Base-by-base conservation (phyloP, 257 asterid genomes). In the Petunia secreta region DNA sequence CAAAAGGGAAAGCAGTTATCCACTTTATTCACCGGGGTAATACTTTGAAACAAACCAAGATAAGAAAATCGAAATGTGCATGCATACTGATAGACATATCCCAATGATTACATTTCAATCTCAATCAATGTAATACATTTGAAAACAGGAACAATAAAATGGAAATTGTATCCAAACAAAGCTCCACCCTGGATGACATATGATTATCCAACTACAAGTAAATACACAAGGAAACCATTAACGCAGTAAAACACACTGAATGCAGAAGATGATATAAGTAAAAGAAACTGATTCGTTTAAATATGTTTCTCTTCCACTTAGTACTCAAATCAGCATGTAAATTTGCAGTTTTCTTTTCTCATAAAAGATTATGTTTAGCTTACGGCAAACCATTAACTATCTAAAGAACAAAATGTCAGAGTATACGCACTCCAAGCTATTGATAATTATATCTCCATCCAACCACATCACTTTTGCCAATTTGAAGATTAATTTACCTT, bases 41-140 rank as follows among this genome's bases (percentile, higher is more conserved):
- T 34, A 71, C 60, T 73, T 73, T 50, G 77, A 71, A 73, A 73
- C 13, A 71, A 43, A 48, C 0, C 62, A 73, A 73, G 77, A 60
- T 73, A 73, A 34, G 62, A 34, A 73, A 50, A 5, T 73, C 34
- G 62, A 10, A 11, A 71, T 40, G 41, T 4, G 14, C 57, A 44
- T 68, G 57, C 57, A 68, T 8, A 44, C 34, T 8, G 57, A 69
- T 69, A 25, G 44, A 48, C 44, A 50, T 48, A 48, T 1, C 25
- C 46, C 25, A 6, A 48, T 71, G 62, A 25, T 50, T 44, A 71
- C 60, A 34, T 48, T 34, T 71, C 25, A 36, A 5, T 50, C 62
- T 48, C 11, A 50, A 34, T 34, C 25, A 50, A 71, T 71, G 34
- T 71, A 71, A 50, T 34, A 6, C 62, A 71, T 34, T 71, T 48